Percentiles rank a stretch among this genome's conserved stretches.
Conservation (phyloP, 2,329 filamentous ascomycete species). For the Penicillium sp. region DNA sequence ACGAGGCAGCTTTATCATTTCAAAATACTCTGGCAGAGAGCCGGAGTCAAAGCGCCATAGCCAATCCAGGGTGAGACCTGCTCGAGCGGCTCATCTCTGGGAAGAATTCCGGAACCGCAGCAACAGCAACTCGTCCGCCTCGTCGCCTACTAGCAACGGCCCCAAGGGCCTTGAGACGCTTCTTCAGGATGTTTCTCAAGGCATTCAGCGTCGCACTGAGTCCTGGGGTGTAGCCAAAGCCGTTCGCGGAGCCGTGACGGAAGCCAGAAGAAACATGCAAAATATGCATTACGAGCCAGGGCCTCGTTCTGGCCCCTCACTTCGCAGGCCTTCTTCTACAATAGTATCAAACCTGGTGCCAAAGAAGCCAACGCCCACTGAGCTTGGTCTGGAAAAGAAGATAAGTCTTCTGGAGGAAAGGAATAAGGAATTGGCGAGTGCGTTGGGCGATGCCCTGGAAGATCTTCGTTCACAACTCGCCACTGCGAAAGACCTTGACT, state of each 20-base stretch:
- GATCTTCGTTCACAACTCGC: constrained; percentile 38
- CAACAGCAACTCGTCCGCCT: constrained; percentile 31
- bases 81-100: constrained; percentile 25
- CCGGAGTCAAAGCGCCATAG: constrained; percentile 32
- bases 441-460: constrained; percentile 40
- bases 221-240: constrained; percentile 48
- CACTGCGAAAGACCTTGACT: constrained; percentile 23
- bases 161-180: constrained; percentile 44
- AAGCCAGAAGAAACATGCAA: constrained; percentile 47
- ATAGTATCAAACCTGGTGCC: not conserved
- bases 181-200: constrained; percentile 48
- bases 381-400: constrained; percentile 29
- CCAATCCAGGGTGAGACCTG: constrained; percentile 18
- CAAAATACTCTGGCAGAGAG: constrained; percentile 46
- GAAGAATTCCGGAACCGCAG: constrained; percentile 29
- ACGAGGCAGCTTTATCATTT: constrained; percentile 43
- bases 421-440: constrained; percentile 40
- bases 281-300: constrained; percentile 40
- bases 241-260: constrained; percentile 46
- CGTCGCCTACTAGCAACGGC: constrained; percentile 37
- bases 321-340: constrained; percentile 2
- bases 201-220: constrained; percentile 47
- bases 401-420: constrained; percentile 37
- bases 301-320: constrained; percentile 20
- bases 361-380: constrained; percentile 13